Evolutionary conservation across 2,329 filamentous ascomycete genomes (phyloP), one percentile per base, ranked within the genome.

Genomic region (Ramichloridium luteum): DNA sequence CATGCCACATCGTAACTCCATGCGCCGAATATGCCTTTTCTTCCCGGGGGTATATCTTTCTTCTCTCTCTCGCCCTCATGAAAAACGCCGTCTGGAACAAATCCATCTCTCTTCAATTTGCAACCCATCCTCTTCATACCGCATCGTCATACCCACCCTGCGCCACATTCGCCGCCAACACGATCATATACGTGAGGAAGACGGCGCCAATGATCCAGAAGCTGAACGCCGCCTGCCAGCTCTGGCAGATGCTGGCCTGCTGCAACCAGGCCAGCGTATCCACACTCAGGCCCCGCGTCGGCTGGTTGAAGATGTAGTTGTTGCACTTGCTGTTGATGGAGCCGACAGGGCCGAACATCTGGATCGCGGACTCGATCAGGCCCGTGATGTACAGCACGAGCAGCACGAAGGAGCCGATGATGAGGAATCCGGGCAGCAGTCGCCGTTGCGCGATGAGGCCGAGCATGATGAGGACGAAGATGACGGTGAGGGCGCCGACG

Each of bases 141-240:
- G 10, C 35, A 25, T 49, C 48, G n/a, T 47, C 48, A 31, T 42
- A 39, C 11, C 45, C 47, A 22, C 46, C 48, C 27, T 46, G 40
- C 16, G 50, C 50, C 8, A 54, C 51, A 45, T 45, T 50, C 31
- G 39, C 37, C 13, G 46, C 68, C 62, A 77, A 68, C 28, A 78
- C 55, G 50, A 77, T 70, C 70, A 77, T 74, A 69, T 72, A 78
- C 13, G 77, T 50, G 47, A 75, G 65, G 45, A 77, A 74, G n/a
- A 76, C 64, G 1, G 64, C 62, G 23, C 72, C 72, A 11, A 77
- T 61, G 33, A 78, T 67, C 58, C 72, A 74, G 45, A 77, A 75
- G 6, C 71, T 68, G 45, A 77, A 77, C 3, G 62, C 67, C 0
- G 73, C 70, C 45, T 69, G 64, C 74, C 74, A 78, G 48, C 67